These are phyloP conservation scores for Paramecium bursaria DNA, from an alignment of 73 alveolate species.

Conservation along the genomic window DNA sequence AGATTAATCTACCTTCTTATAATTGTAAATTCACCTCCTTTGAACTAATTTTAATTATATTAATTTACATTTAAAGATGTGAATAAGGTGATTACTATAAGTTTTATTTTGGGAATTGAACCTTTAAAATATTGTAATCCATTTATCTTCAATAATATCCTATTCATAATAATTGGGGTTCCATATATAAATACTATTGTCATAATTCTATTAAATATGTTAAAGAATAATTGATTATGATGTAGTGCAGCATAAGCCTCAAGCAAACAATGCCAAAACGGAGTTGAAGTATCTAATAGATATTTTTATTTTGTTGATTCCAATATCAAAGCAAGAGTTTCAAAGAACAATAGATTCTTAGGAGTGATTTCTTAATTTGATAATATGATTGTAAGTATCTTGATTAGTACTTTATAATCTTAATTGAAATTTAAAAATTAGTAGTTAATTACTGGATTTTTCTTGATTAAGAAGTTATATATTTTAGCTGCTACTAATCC, in stretches of 20 bases:
- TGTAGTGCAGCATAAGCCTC: slow-evolving; percentile 5
- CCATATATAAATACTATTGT: slow-evolving; percentile 3
- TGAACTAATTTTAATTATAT: neutral
- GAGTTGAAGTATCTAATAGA: neutral
- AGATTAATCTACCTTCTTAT: neutral
- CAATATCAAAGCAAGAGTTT: slow-evolving; percentile 14
- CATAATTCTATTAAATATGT: neutral
- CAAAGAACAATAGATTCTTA: slow-evolving; percentile 8
- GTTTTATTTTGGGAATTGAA: neutral
- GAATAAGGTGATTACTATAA: neutral
- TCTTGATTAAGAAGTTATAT: neutral
- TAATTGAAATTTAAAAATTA: neutral
- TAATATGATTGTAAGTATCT: slow-evolving; percentile 3
- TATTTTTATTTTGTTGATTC: slow-evolving; percentile 34
- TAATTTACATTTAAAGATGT: neutral
- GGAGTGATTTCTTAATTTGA: neutral
- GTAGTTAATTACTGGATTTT: neutral
- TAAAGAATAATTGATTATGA: neutral
- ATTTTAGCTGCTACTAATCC: slow-evolving; percentile 29
- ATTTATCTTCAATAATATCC: slow-evolving; percentile 21
- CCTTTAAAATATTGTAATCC: slow-evolving; percentile 20
- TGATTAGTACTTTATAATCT: neutral
- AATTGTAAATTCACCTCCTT: neutral
- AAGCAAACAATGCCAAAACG: slow-evolving; percentile 40
- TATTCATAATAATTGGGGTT: neutral